Evolutionary conservation across 257 asterid species (phyloP), one percentile per base, ranked within the genome.

Genomic region (Nyctanthes arbortristis): DNA sequence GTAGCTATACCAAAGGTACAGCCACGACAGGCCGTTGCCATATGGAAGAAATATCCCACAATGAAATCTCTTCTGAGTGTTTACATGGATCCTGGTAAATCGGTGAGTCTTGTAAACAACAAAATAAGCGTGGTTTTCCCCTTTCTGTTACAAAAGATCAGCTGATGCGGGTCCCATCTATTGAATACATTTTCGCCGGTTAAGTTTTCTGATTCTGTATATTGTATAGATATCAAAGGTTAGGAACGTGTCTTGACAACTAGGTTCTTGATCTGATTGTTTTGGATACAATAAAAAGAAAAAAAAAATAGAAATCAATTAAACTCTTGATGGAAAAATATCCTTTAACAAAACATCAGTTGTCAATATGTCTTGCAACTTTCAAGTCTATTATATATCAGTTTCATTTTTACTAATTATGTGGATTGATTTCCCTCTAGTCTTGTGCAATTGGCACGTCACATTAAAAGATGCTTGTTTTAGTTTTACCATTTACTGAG

Each of bases 1-100:
- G 74, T 93, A 67, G 91, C 96, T 61, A 86, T 93, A 40, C 99
- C 97, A 18, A 93, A 93, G 85, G 96, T 91, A 70, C 99, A 93
- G 70, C 99, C 99, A 25, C 89, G 96, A 72, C 87, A 79, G 75
- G 96, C 99, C 52, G 73, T 93, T 31, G 91, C 99, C 63, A 91
- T 93, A 73, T 81, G 96, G 92, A 91, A 91, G 88, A 89, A 84
- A 75, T 93, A 89, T 82, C 96, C 99, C 62, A 84, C 99, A 24
- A 89, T 93, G 99, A 89, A 84, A 86, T 91, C 99, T 74, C 97
- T 93, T 77, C 71, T 93, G 78, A 80, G 76, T 54, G 87, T 89
- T 70, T 91, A 93, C 89, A 84, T 91, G 99, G 96, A 93, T 78
- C 90, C 96, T 28, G 77, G 81, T 69, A 91, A 81, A 89, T 83